Evolutionary conservation across 768 basidiomycete genomes (phyloP), one percentile per base, ranked within the genome.

Genomic region (Gyrodon lividus): DNA sequence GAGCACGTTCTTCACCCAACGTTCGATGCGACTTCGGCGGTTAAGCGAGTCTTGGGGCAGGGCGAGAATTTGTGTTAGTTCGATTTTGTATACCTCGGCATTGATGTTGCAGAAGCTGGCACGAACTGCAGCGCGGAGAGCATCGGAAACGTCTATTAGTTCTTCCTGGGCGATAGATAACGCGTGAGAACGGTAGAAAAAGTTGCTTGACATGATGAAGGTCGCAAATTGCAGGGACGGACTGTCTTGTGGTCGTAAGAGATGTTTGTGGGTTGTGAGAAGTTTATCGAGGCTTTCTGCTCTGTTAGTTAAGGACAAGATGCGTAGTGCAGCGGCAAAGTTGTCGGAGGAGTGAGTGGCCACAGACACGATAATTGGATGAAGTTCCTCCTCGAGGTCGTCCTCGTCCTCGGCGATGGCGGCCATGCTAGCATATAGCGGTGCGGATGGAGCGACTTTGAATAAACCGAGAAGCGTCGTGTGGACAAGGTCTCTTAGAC

Each of bases 171-270:
- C 58, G 50, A 84, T 76, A 22, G 69, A 52, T 1, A 79, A 58
- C 16, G 72, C 75, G 24, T 68, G 63, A 20, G 49, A 9, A 7
- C 59, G 66, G 59, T 70, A 67, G 5, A 56, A 35, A 4, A 57
- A 53, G 24, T 59, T 28, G 13, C 62, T 59, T 0, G 72, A 59
- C 43, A 84, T 65, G 35, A 71, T 52, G 14, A 69, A 54, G 8
- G 77, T 74, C 0, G 81, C 79, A 14, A 60, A 54, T 50, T 82
- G 83, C 17, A 83, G 63, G 0, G 72, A 64, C 2, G 60, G 28
- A 4, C 76, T 68, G 44, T 87, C 84, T 13, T 80, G 77, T 1
- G 84, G 77, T 4, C 84, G 83, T n/a, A 87, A 71, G 39, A 87
- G 78, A 46, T 83, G 73, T 1, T 70, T 64, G 58, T 86, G 69